A percentile compares a stretch with the other conserved stretches of the same genome.
phyloP scores from a whole-genome alignment of 257 asterid genomes.

The Fraxinus anomala region DNA sequence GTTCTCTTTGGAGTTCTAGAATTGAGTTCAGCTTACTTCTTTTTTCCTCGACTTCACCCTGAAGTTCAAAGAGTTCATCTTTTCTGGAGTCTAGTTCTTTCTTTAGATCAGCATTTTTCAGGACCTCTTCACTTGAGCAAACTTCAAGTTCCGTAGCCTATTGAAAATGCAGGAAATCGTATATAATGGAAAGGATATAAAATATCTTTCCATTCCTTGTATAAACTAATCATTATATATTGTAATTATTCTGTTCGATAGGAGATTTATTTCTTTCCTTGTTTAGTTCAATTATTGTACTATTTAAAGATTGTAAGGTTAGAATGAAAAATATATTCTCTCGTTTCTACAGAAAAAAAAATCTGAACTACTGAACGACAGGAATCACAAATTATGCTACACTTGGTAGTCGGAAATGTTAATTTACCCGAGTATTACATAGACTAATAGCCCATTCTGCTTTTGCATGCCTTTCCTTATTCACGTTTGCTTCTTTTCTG shows the following conservation, averaged over 20 bases:
- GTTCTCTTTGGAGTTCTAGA: slow-evolving; percentile 58
- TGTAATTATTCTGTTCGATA: no score
- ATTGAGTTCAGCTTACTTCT: slow-evolving; percentile 47
- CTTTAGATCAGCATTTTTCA: slow-evolving; percentile 39
- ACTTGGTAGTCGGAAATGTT: background rate
- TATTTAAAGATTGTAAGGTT: no score
- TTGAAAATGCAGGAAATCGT: no score
- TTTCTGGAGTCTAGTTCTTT: slow-evolving; percentile 43
- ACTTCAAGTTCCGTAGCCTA: slow-evolving; percentile 56
- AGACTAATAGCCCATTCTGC: slow-evolving; percentile 56
- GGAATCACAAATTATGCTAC: slow-evolving; percentile 1
- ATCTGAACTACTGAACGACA: background rate
- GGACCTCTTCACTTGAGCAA: slow-evolving; percentile 34
- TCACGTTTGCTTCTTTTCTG: slow-evolving; percentile 37
- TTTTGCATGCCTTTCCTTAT: slow-evolving; percentile 45
- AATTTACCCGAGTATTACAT: slow-evolving; percentile 52
- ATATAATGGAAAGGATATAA: no score
- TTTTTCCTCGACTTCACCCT: slow-evolving; percentile 48
- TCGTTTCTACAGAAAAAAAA: no score
- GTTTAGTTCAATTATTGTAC: no score
- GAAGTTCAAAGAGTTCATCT: slow-evolving; percentile 46
- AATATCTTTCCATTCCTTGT: no score
- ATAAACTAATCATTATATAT: no score
- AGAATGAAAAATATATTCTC: no score
- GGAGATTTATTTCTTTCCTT: no score